Evolutionary conservation across 495 filamentous ascomycete species (phyloP).

Genomic region (Trichoderma asperelloides): DNA sequence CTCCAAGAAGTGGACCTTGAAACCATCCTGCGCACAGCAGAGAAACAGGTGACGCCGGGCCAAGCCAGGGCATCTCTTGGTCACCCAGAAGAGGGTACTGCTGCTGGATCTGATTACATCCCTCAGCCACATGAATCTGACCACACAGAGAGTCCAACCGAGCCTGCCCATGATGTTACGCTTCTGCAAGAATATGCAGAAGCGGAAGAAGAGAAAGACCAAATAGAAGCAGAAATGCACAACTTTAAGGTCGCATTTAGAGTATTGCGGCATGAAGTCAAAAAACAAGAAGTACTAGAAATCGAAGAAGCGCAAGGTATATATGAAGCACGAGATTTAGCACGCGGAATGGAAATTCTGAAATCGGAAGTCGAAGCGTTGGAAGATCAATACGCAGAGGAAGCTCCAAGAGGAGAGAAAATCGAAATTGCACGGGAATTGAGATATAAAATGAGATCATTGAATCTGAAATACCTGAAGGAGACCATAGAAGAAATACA

Average conservation of each 20-base stretch:
- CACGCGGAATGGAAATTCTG: not conserved
- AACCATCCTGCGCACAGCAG: conserved; percentile 29
- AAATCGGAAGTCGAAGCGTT: not conserved
- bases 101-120: too few species aligned
- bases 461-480: not conserved
- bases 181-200: not conserved
- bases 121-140: too few species aligned
- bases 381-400: not conserved
- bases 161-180: not conserved
- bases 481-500: not conserved
- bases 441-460: not conserved
- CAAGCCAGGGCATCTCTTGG: too few species aligned
- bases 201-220: too few species aligned
- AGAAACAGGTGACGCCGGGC: conserved; percentile 34
- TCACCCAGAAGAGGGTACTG: too few species aligned
- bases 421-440: not conserved
- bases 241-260: too few species aligned
- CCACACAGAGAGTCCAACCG: too few species aligned
- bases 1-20: conserved; percentile 18
- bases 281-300: not conserved
- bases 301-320: not conserved
- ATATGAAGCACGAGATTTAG: not conserved
- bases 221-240: too few species aligned
- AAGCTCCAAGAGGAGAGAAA: not conserved
- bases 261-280: too few species aligned